Base-by-base conservation (phyloP, 139 green algal species). In the Volvox africanus region DNA sequence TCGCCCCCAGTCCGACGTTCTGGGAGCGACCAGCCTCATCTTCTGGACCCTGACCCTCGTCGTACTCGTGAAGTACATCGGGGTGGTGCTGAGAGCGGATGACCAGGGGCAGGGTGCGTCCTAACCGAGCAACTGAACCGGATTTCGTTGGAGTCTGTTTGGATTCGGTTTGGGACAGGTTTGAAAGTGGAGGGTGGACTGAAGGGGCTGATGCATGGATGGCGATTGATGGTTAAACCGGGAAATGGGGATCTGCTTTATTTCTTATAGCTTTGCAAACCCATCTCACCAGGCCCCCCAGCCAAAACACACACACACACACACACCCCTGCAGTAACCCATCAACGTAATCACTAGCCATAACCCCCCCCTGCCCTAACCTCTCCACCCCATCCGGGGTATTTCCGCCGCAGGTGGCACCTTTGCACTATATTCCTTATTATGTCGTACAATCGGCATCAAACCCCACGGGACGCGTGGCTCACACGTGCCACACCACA, bases 41-140 rank as follows among this genome's bases (percentile, higher is more conserved):
- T 93, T 98, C 80, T 98, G 95, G 94, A 94, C 82, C 18, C 82
- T 98, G n/a, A 98, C 91, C 16, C 84, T 97, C 13, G 37, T 94
- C 16, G 86, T 94, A 50, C 79, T 94, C 62, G 32, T 96, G 86
- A 96, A 96, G 79, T 97, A 97, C 86, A 82, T 94, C 12, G 22
- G 95, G 0, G 94, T 98, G 21, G 95, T 97, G 55, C 92, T 98
- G 55, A 21, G 81, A 5, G 95, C 95, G 0, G 92, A 97, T 85
- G 95, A 98, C 89, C 92, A 95, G 35, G 96, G 96, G 12, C 91
- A 98, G 93, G 96, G 96, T 96, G 77, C n/a, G n/a, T n/a, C n/a
- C n/a, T n/a, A n/a, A n/a, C n/a, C n/a, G n/a, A n/a, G n/a, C n/a
- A n/a, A n/a, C n/a, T n/a, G n/a, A n/a, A n/a, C n/a, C n/a, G n/a